Evolutionary conservation across 2,329 filamentous ascomycete genomes (phyloP).

Genomic region (Lachnellula subtilissima): DNA sequence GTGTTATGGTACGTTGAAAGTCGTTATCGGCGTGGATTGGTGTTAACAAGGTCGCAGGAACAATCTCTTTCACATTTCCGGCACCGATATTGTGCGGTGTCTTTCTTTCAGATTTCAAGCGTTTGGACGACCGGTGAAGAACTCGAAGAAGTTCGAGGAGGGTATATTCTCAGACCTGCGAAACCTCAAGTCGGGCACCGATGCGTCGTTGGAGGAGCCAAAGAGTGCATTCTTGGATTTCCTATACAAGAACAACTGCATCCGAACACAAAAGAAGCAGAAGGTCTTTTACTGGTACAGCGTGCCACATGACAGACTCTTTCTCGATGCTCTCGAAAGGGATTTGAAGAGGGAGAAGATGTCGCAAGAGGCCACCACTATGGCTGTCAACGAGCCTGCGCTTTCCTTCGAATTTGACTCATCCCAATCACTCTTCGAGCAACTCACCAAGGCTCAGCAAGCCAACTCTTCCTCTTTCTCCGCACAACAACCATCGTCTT

Average conservation of each 20-base stretch:
- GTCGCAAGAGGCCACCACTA: conserved; percentile 94
- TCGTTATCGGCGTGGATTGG: conserved; percentile 5
- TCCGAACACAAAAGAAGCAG: conserved; percentile 99
- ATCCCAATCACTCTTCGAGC: conserved; percentile 97
- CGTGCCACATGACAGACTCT: conserved; percentile 94
- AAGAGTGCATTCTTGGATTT: conserved; percentile 99
- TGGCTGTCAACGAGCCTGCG: conserved; percentile 94
- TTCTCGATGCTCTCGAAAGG: conserved; percentile 93
- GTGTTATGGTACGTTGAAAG: conserved; percentile 68
- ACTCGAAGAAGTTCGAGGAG: conserved; percentile 99
- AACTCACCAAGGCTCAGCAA: conserved; percentile 98
- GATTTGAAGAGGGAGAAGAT: conserved; percentile 99
- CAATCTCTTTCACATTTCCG: conserved; percentile 98
- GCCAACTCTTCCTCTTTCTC: conserved; percentile 96
- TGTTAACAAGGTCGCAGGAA: conserved; percentile 55
- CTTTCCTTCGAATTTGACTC: conserved; percentile 99
- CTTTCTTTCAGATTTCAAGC: conserved; percentile 98
- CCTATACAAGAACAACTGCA: conserved; percentile 99
- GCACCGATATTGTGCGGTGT: conserved; percentile 97
- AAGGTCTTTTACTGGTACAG: conserved; percentile 99
- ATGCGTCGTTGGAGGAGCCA: conserved; percentile 95
- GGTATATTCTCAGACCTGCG: conserved; percentile 98
- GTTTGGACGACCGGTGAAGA: conserved; percentile 96
- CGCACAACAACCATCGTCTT: conserved; percentile 58
- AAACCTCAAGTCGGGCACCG: conserved; percentile 96